Evolutionary conservation across 495 filamentous ascomycete species (phyloP).

Genomic region (Aspergillus nidulans): DNA sequence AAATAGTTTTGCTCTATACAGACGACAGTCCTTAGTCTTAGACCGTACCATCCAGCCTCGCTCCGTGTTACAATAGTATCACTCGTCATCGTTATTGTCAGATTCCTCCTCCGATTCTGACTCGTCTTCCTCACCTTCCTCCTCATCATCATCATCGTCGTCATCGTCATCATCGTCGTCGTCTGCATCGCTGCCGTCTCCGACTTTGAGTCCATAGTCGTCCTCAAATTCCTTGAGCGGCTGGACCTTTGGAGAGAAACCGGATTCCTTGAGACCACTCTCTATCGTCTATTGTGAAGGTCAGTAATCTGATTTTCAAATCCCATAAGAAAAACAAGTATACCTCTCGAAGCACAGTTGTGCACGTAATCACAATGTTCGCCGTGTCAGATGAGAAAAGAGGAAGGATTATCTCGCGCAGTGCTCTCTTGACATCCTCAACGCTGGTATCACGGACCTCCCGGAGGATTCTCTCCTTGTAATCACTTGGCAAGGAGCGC

Average conservation of each 20-base stretch:
- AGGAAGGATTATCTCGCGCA: constrained; percentile 71
- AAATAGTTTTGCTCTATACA: neutral
- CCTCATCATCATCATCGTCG: constrained; percentile 32
- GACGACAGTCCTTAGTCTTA: neutral
- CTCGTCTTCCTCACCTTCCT: constrained; percentile 40
- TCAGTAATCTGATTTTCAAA: constrained; percentile 7
- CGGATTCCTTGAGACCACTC: constrained; percentile 63
- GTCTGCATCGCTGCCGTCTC: constrained; percentile 63
- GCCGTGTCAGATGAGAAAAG: constrained; percentile 71
- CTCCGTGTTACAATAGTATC: neutral
- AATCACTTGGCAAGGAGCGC: constrained; percentile 69
- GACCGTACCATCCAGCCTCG: neutral
- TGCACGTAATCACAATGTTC: constrained; percentile 86
- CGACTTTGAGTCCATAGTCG: constrained; percentile 78
- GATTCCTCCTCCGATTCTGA: constrained; percentile 22
- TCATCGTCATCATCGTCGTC: constrained; percentile 61
- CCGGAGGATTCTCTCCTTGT: constrained; percentile 68
- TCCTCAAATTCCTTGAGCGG: constrained; percentile 80
- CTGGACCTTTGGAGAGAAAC: constrained; percentile 74
- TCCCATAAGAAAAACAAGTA: constrained; percentile 22
- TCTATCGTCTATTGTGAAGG: constrained; percentile 55
- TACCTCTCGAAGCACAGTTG: constrained; percentile 79
- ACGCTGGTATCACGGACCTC: constrained; percentile 69
- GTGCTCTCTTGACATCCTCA: constrained; percentile 70
- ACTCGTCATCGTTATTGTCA: constrained; percentile 20